These are phyloP conservation scores for Quercus wislizeni DNA, from an alignment of 306 rosid genomes.

Conservation along the genomic window DNA sequence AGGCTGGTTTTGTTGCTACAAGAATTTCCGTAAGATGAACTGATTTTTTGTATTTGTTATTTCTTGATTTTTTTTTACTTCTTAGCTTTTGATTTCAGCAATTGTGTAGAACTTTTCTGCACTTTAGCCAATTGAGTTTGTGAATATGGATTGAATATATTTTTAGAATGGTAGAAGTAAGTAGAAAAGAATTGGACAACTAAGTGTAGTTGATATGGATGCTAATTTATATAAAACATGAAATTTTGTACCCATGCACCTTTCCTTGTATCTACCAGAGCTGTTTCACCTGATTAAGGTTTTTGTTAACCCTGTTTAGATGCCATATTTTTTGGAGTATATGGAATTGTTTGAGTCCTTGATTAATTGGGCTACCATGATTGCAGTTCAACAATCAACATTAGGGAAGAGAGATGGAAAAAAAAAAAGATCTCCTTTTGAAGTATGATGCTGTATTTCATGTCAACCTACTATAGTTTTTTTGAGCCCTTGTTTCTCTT, in stretches of 20 bases:
- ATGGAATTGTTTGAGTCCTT: not conserved
- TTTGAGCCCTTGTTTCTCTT: not conserved
- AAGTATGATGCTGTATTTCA: not conserved
- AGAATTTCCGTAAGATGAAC: constrained; percentile 73
- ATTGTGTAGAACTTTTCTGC: constrained; percentile 1
- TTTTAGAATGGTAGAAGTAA: not conserved
- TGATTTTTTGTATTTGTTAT: not conserved
- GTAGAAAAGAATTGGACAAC: not conserved
- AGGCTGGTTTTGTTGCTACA: constrained; percentile 96
- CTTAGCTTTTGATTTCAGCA: not conserved
- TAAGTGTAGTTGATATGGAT: not conserved
- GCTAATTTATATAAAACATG: not conserved
- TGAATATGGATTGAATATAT: not conserved
- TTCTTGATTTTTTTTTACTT: constrained; percentile 4
- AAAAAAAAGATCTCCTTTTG: not conserved
- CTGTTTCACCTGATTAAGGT: not conserved
- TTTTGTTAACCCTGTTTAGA: not conserved
- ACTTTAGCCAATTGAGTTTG: not conserved
- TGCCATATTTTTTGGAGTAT: not conserved
- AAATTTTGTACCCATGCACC: not conserved
- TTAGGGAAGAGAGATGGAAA: not conserved
- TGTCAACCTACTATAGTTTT: not conserved
- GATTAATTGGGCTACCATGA: not conserved
- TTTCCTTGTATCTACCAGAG: not conserved
- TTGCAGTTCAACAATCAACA: not conserved